Base-by-base conservation (phyloP, 2,329 filamentous ascomycete genomes). In the Beauveria varroae region DNA sequence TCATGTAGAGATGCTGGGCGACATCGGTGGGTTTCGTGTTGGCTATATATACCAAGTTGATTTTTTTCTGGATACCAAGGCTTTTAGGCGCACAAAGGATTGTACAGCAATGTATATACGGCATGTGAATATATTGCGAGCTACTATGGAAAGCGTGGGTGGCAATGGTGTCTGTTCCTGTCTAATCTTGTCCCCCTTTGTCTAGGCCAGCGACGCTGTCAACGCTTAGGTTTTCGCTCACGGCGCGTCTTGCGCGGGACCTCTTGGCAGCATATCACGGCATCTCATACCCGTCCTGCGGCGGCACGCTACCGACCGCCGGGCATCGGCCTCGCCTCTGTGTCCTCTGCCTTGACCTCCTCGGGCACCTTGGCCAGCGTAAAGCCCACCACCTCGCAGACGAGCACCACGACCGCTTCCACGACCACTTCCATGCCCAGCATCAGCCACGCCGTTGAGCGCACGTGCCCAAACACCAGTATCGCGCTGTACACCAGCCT, bases 1-100 rank as follows among this genome's bases (percentile, higher is more conserved):
- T 93, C 68, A 93, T 93, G 89, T 93, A 78, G 77, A 59, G 34
- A 44, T 26, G 6, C 3, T 10, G 3, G 16, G 22, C 30, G 30
- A 49, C 16, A 40, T 34, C 10, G 16, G 30, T 37, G 24, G 34
- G 20, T 18, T 51, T 14, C 26, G 20, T 46, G 34, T 44, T 37
- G 57, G 47, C n/a, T 52, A 59, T 30, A 59, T 52, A 52, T 51
- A 59, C 47, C 24, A 44, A 20, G 37, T 59, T 52, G 46, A 30
- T 44, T 43, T 51, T 34, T n/a, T 57, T 34, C 12, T 59, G 37
- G 47, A 59, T 59, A 59, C 47, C 47, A 52, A 43, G 24, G 57
- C 57, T 59, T 51, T 34, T 46, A 59, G 57, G 57, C 47, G 57
- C 40, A 44, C 16, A 43, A 52, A 22, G 5, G 37, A 26, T 7